phyloP scores from a whole-genome alignment of 768 basidiomycete species.

The Naematelia aurantialba region DNA sequence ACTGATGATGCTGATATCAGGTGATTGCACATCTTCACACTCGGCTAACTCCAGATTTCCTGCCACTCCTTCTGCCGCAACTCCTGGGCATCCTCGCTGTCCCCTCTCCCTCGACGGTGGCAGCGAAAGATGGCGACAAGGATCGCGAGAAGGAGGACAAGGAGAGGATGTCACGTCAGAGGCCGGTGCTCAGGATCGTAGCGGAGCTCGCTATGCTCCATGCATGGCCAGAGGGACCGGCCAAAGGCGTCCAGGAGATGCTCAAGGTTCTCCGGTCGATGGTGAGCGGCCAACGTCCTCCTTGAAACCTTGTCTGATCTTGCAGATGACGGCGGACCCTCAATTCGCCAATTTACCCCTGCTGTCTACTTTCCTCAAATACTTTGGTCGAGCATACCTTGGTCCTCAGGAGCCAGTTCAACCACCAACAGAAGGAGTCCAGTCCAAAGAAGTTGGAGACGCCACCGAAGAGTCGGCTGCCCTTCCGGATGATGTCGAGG shows the following conservation, averaged over 20 bases:
- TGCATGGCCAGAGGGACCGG: conserved; percentile 64
- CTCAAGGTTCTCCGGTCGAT: conserved; percentile 80
- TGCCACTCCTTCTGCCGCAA: conserved; percentile 63
- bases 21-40: conserved; percentile 83
- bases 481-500: conserved; percentile 55
- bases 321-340: conserved; percentile 81
- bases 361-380: conserved; percentile 85
- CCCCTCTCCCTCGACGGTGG: conserved; percentile 49
- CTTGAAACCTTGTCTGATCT: conserved; percentile 9
- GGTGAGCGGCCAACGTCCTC: conserved; percentile 56
- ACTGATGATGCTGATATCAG: conserved; percentile 52
- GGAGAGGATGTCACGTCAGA: conserved; percentile 70
- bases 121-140: conserved; percentile 55
- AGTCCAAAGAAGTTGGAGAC: background rate
- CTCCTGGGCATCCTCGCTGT: conserved; percentile 55
- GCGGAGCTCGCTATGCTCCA: conserved; percentile 87
- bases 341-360: conserved; percentile 81
- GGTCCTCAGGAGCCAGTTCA: conserved; percentile 53
- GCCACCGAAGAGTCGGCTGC: conserved; percentile 1
- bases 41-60: conserved; percentile 76
- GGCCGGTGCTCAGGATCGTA: conserved; percentile 79
- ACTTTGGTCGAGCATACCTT: conserved; percentile 82
- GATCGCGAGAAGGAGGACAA: conserved; percentile 91
- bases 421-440: background rate
- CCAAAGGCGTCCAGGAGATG: conserved; percentile 69